phyloP scores from a whole-genome alignment of 2,329 filamentous ascomycete genomes.

The Ophiostoma ips region DNA sequence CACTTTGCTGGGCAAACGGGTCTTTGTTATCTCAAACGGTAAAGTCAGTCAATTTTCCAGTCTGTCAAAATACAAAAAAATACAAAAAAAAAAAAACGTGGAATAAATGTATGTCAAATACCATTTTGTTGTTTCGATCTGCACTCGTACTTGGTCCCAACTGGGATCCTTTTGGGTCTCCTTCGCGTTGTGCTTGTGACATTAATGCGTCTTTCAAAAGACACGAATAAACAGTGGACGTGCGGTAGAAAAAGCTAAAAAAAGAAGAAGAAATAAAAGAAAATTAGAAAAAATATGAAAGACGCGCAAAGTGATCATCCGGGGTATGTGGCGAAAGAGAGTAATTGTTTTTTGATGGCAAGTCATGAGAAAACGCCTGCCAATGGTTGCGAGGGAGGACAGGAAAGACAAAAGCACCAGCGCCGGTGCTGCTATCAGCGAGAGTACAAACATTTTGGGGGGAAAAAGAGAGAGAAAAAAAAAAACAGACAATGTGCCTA shows the following conservation, averaged over 20 bases:
- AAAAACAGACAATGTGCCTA: background rate
- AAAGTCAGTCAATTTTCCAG: too few species aligned
- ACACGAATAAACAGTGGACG: background rate
- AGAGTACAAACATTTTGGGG: too few species aligned
- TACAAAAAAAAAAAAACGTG: too few species aligned
- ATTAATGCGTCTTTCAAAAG: background rate
- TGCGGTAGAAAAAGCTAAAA: too few species aligned
- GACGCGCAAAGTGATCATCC: background rate
- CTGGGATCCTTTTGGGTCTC: too few species aligned
- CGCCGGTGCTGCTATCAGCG: too few species aligned
- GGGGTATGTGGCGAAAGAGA: background rate
- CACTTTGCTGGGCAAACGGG: too few species aligned
- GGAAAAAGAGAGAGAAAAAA: background rate
- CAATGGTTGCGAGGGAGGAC: background rate
- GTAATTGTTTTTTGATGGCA: background rate
- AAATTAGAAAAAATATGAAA: background rate
- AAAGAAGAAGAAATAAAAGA: background rate
- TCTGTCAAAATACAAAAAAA: too few species aligned
- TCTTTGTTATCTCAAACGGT: too few species aligned
- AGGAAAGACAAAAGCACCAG: background rate
- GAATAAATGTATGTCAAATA: too few species aligned
- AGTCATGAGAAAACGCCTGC: background rate
- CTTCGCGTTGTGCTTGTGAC: background rate
- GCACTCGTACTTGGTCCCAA: too few species aligned
- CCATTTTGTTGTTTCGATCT: too few species aligned